phyloP scores from a whole-genome alignment of 2,329 filamentous ascomycete species.

The Fusarium hostae region DNA sequence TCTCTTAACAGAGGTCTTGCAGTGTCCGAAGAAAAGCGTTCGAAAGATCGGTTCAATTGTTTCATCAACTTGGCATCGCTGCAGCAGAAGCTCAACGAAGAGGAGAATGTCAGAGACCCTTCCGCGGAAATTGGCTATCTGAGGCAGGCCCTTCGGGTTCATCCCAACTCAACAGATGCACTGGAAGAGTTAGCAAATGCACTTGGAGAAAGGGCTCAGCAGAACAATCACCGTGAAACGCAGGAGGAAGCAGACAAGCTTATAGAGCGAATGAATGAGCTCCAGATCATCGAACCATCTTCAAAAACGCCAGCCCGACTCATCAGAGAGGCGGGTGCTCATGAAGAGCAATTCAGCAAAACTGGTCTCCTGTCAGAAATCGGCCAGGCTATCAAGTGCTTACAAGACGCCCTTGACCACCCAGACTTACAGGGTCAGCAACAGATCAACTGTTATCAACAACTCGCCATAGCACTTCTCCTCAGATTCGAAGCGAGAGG shows the following conservation, averaged over 20 bases:
- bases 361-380: background rate
- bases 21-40: background rate
- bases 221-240: background rate
- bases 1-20: background rate
- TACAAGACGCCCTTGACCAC: background rate
- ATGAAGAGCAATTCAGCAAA: background rate
- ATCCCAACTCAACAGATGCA: background rate
- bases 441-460: background rate
- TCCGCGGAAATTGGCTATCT: background rate
- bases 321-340: background rate
- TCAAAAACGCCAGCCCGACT: background rate
- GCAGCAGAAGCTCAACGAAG: background rate
- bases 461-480: background rate
- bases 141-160: background rate
- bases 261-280: background rate
- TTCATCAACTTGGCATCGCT: background rate
- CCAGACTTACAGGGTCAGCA: background rate
- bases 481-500: background rate
- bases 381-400: background rate
- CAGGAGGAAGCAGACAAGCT: background rate
- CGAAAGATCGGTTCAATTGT: background rate
- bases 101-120: background rate
- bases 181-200: background rate
- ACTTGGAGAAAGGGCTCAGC: background rate
- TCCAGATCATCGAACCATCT: background rate